A percentile compares a stretch with the other conserved stretches of the same genome.
Conservation (phyloP, 2,329 filamentous ascomycete genomes). For the Cladobotryum protrusum region DNA sequence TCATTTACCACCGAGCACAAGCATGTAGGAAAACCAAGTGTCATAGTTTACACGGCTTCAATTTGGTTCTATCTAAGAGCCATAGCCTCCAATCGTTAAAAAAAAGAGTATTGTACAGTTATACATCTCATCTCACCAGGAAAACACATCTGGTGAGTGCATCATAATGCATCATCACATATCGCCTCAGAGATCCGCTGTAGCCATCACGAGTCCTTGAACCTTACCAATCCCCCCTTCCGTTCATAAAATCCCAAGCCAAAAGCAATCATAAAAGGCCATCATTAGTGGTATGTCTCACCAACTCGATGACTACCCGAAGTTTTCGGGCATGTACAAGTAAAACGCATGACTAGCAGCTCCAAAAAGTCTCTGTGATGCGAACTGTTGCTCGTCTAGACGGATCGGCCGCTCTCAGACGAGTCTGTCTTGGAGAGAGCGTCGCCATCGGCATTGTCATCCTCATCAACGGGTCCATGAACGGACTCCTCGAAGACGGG, state of each 20-base stretch:
- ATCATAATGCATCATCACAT: slow-evolving; percentile 6
- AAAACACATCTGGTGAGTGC: slow-evolving; percentile 12
- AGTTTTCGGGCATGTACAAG: slow-evolving; percentile 1
- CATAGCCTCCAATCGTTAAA: slow-evolving; percentile 11
- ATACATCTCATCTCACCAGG: slow-evolving; percentile 20
- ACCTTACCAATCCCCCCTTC: slow-evolving; percentile 2
- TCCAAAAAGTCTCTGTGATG: slow-evolving; percentile 2
- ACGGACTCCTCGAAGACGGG: slow-evolving; percentile 86
- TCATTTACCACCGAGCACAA: neutral
- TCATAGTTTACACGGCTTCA: slow-evolving; percentile 11
- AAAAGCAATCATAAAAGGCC: slow-evolving; percentile 14
- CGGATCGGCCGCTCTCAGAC: slow-evolving; percentile 55
- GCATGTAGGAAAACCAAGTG: neutral
- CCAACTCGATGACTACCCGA: neutral
- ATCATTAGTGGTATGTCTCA: slow-evolving; percentile 24
- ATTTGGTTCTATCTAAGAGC: slow-evolving; percentile 13
- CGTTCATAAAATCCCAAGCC: neutral
- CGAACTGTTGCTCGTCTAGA: slow-evolving; percentile 22
- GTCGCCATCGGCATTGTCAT: slow-evolving; percentile 53
- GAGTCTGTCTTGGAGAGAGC: slow-evolving; percentile 50
- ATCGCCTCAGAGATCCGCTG: slow-evolving; percentile 4
- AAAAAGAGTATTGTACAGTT: slow-evolving; percentile 24
- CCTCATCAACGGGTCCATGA: slow-evolving; percentile 59
- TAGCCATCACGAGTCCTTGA: slow-evolving; percentile 3
- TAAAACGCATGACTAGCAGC: slow-evolving; percentile 16